phyloP scores from a whole-genome alignment of 257 asterid genomes.

The Paraleonurus japonicus region DNA sequence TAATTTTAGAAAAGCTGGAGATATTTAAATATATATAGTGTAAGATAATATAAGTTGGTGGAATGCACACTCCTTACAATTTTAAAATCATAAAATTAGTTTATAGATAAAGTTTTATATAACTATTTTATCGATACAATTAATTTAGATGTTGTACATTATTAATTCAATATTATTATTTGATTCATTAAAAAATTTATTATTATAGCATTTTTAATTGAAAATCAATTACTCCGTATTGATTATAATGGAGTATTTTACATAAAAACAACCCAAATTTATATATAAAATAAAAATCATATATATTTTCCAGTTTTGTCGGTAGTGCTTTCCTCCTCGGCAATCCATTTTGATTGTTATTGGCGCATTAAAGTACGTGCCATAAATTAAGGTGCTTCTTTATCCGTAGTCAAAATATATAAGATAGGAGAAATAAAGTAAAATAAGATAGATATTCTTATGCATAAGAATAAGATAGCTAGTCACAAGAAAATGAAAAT shows the following conservation, averaged over 20 bases:
- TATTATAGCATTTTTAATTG: too few species aligned
- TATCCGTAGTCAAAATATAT: neutral
- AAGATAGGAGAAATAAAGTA: neutral
- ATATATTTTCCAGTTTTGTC: neutral
- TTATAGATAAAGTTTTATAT: too few species aligned
- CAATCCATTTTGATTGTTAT: slow-evolving; percentile 35
- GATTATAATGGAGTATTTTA: too few species aligned
- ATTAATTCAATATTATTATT: neutral
- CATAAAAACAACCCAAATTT: too few species aligned
- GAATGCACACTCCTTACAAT: slow-evolving; percentile 49
- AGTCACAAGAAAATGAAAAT: too few species aligned
- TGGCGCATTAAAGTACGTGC: slow-evolving; percentile 5
- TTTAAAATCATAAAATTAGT: slow-evolving; percentile 9
- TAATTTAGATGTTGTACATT: too few species aligned
- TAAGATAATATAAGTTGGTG: slow-evolving; percentile 30
- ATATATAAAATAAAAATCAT: too few species aligned
- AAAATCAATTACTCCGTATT: too few species aligned
- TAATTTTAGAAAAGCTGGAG: neutral
- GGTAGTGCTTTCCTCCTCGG: slow-evolving; percentile 45
- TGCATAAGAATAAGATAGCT: too few species aligned
- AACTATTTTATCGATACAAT: neutral
- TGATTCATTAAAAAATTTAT: too few species aligned
- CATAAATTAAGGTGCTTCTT: slow-evolving; percentile 19
- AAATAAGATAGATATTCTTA: too few species aligned
- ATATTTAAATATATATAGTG: neutral